phyloP scores from a whole-genome alignment of 2,329 filamentous ascomycete genomes.

The Pseudocercospora cruenta region DNA sequence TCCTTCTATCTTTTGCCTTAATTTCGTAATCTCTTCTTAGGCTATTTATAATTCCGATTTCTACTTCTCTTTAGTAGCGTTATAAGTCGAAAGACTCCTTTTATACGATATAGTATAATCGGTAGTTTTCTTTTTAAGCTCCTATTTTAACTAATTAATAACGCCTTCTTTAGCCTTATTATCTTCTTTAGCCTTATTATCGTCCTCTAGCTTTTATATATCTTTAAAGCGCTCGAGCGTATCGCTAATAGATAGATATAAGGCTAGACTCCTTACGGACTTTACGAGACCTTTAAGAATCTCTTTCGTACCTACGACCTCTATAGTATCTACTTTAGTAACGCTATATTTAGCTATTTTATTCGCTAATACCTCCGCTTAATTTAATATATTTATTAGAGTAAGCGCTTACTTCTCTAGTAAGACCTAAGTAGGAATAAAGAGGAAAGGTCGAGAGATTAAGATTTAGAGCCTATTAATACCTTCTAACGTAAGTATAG shows the following conservation, averaged over 20 bases:
- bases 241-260: neutral
- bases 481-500: too few species aligned
- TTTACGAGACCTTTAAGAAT: neutral
- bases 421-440: neutral
- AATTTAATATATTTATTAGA: neutral
- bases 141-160: neutral
- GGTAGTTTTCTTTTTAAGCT: neutral
- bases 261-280: neutral
- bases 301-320: neutral
- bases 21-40: neutral
- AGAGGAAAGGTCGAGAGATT: neutral
- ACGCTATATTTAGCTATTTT: neutral
- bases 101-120: neutral
- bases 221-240: neutral
- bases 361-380: neutral
- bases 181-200: neutral
- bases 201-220: neutral
- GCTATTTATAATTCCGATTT: neutral
- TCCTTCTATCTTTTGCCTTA: neutral
- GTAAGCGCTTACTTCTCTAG: neutral
- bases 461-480: neutral
- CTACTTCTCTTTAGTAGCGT: neutral
- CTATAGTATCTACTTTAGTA: neutral
- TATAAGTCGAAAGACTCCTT: neutral
- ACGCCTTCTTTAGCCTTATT: too few species aligned